These are phyloP conservation scores for Gossypium ekmanianum DNA, from an alignment of 345 rosid species.

Conservation along the genomic window DNA sequence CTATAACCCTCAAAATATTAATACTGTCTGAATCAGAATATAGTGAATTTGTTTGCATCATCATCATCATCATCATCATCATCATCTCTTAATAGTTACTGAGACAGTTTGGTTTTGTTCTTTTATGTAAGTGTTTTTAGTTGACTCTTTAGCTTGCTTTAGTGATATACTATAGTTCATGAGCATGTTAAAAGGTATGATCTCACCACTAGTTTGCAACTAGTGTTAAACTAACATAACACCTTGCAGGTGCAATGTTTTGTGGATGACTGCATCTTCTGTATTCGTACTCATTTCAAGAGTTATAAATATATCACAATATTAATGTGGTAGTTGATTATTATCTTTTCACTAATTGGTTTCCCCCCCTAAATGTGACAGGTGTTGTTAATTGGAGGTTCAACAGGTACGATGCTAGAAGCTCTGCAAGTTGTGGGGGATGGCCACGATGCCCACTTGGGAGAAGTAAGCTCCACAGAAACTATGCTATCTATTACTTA, in stretches of 20 bases:
- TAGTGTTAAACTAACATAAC: not conserved
- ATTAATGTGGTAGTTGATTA: constrained; percentile 8
- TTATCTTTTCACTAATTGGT: constrained; percentile 3
- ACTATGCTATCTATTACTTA: not conserved
- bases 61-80: not conserved
- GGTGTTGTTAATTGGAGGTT: constrained; percentile 93
- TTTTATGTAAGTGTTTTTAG: not conserved
- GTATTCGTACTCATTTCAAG: not conserved
- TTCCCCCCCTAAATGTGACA: constrained; percentile 28
- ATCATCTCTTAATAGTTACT: not conserved
- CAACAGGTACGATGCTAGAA: constrained; percentile 98
- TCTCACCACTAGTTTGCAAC: not conserved
- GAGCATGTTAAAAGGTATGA: not conserved
- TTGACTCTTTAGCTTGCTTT: not conserved
- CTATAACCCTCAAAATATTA: not conserved
- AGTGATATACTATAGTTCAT: not conserved
- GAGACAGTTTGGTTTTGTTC: not conserved
- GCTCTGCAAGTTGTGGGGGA: constrained; percentile 90
- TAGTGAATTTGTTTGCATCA: not conserved
- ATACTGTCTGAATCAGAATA: not conserved
- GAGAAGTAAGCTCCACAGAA: constrained; percentile 59
- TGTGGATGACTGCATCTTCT: not conserved
- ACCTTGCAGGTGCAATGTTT: not conserved
- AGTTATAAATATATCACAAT: not conserved
- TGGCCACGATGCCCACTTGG: constrained; percentile 50